Base-by-base conservation (phyloP, 257 asterid species). In the Leonotis leonurus region DNA sequence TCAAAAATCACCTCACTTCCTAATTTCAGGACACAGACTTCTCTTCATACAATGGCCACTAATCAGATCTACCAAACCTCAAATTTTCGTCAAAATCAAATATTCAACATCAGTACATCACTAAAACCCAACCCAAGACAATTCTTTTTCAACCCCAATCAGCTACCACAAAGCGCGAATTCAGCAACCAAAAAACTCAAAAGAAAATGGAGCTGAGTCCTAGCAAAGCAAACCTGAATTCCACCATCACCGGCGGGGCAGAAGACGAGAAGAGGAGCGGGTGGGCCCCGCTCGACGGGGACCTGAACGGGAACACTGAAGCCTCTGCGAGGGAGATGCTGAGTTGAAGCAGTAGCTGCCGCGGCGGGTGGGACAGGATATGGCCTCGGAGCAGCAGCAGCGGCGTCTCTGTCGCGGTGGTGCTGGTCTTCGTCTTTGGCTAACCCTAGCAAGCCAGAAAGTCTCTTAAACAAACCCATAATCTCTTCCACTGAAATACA, bases 161-260 rank as follows among this genome's bases (percentile, higher is more conserved):
- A 45, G 46, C 58, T 24, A 27, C n/a, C n/a, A 3, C 33, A 60
- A 45, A 45, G 29, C 48, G 27, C 2, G 33, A 58, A 61, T 37
- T 30, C 62, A 62, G 36, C 40, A 60, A 58, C 37, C 22, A 25
- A n/a, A n/a, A n/a, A 61, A 36, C 21, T 21, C 46, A 27, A 37
- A 20, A 9, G n/a, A n/a, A n/a, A n/a, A 4, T 6, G 1, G 35
- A 37, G 21, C 6, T n/a, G 18, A 13, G 16, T 11, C 5, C 13
- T 3, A 59, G 51, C 54, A 14, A n/a, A 29, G 49, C 29, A 10
- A n/a, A 89, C 97, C 95, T 87, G 97, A 79, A 89, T 36, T 50
- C 95, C 95, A 54, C 97, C 97, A 50, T 79, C 80, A n/a, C 84
- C 86, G 39, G 81, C 71, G 37, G 72, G 78, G 65, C 95, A 89